These are phyloP conservation scores for Chrysopogon serrulatus DNA, from an alignment of 176 grass and related monocot species.

Conservation along the genomic window DNA sequence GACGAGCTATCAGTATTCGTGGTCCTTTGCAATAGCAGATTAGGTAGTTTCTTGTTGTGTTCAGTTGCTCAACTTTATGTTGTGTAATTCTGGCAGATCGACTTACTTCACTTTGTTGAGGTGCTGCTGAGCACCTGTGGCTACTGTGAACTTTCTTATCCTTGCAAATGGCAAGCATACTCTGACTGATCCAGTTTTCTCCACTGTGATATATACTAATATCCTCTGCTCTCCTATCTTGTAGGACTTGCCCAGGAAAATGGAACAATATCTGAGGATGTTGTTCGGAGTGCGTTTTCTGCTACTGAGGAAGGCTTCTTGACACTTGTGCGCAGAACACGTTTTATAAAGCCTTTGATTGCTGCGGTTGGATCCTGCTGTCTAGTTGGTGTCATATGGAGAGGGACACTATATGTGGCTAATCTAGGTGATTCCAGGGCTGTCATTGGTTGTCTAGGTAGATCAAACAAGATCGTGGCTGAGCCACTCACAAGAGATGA, in stretches of 20 bases:
- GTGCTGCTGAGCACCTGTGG: background rate
- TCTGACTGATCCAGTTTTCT: background rate
- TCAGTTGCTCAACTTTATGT: conserved; percentile 12
- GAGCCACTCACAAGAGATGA: conserved; percentile 80
- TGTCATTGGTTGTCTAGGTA: conserved; percentile 47
- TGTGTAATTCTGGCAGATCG: conserved; percentile 6
- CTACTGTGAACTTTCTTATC: background rate
- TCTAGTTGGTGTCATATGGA: conserved; percentile 70
- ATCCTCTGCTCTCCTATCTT: background rate
- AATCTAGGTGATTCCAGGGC: conserved; percentile 84
- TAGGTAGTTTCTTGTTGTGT: conserved; percentile 26
- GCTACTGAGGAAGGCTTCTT: conserved; percentile 77
- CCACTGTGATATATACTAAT: background rate
- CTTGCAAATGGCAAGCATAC: background rate
- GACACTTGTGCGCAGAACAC: conserved; percentile 59
- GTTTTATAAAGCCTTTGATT: conserved; percentile 66
- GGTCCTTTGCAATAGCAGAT: conserved; percentile 21
- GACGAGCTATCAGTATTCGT: conserved; percentile 14
- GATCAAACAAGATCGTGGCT: conserved; percentile 52
- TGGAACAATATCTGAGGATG: conserved; percentile 67
- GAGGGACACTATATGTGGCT: conserved; percentile 61
- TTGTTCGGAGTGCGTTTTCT: conserved; percentile 64
- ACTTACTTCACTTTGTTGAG: background rate
- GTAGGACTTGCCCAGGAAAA: conserved; percentile 58
- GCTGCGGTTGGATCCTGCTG: conserved; percentile 78